Percentiles rank a stretch among this genome's conserved stretches.
phyloP scores from a whole-genome alignment of 306 rosid species.

The Prunus persica region Prunus_persica_NCBIv2 NC_034016.1:301501-302000 shows the following conservation, averaged over 20 bases:
- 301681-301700: slow-evolving; percentile 64
- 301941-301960: slow-evolving; percentile 18
- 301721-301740: slow-evolving; percentile 61
- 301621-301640: slow-evolving; percentile 60
- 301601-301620: slow-evolving; percentile 12
- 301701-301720: slow-evolving; percentile 69
- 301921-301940: slow-evolving; percentile 1
- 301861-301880: neutral
- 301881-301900: neutral
- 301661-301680: slow-evolving; percentile 67
- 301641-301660: slow-evolving; percentile 47
- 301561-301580: neutral
- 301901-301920: neutral
- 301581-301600: neutral
- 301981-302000: neutral
- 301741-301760: slow-evolving; percentile 60
- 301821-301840: neutral
- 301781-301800: neutral
- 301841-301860: neutral
- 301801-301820: neutral
- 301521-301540: neutral
- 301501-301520: neutral
- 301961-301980: neutral
- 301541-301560: neutral
- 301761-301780: slow-evolving; percentile 9